A percentile compares a stretch with the other conserved stretches of the same genome.
These are phyloP conservation scores for Phytophthora nicotianae DNA, from an alignment of 352 stramenopile genomes.

Conservation along the genomic window DNA sequence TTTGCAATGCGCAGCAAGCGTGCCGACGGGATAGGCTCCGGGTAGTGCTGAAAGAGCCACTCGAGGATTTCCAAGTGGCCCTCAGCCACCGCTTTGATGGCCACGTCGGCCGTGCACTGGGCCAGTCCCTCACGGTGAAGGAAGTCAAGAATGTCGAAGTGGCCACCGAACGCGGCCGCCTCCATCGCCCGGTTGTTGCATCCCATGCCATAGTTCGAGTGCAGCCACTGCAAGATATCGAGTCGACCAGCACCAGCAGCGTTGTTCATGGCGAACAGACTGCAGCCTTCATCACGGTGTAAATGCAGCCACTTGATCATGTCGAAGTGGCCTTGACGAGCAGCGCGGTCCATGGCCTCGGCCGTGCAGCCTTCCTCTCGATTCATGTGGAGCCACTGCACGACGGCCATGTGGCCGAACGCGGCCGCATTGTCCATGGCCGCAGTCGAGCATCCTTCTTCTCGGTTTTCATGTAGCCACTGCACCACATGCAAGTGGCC, in stretches of 20 bases:
- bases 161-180: conserved; percentile 25
- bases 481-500: conserved; percentile 16
- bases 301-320: conserved; percentile 38
- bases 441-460: conserved; percentile 21
- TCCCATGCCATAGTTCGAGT: conserved; percentile 18
- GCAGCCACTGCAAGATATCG: conserved; percentile 39
- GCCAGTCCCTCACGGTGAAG: conserved; percentile 26
- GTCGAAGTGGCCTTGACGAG: conserved; percentile 37
- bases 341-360: conserved; percentile 38
- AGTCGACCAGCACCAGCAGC: conserved; percentile 26
- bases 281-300: conserved; percentile 35
- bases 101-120: conserved; percentile 24
- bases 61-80: conserved; percentile 40
- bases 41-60: conserved; percentile 37
- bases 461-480: conserved; percentile 21
- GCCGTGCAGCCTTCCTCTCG: conserved; percentile 28
- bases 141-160: conserved; percentile 46
- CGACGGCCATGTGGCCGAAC: conserved; percentile 34
- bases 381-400: conserved; percentile 35
- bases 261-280: conserved; percentile 29
- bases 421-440: conserved; percentile 27
- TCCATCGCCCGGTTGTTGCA: conserved; percentile 34
- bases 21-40: conserved; percentile 27
- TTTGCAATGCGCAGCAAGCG: conserved; percentile 40
- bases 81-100: conserved; percentile 29